These are phyloP conservation scores for Tricholoma hemisulphureum DNA, from an alignment of 768 basidiomycete genomes.

Conservation along the genomic window DNA sequence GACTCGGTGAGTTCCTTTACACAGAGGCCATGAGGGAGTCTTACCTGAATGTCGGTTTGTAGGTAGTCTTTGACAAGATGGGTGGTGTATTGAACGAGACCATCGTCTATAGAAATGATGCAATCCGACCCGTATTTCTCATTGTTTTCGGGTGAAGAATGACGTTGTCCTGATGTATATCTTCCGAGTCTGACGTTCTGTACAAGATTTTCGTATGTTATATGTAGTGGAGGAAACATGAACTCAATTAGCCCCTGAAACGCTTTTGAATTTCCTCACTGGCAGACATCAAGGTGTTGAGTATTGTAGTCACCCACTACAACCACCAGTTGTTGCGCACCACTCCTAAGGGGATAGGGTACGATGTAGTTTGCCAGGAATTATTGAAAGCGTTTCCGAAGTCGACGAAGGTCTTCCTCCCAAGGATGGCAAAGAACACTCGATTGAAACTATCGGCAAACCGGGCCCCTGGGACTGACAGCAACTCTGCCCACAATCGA, in stretches of 20 bases:
- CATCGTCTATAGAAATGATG: slow-evolving; percentile 6
- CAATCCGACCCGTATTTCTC: slow-evolving; percentile 9
- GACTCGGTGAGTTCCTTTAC: slow-evolving; percentile 5
- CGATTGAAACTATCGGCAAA: slow-evolving; percentile 58
- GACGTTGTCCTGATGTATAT: background rate
- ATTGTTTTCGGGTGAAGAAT: slow-evolving; percentile 3
- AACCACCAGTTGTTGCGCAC: background rate
- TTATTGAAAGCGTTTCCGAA: slow-evolving; percentile 19
- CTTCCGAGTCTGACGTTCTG: background rate
- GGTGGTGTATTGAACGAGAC: slow-evolving; percentile 9
- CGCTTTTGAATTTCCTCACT: background rate
- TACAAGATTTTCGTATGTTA: background rate
- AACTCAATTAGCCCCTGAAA: background rate
- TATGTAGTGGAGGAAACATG: background rate
- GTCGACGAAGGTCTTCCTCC: slow-evolving; percentile 26
- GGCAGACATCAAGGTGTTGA: background rate
- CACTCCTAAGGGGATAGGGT: background rate
- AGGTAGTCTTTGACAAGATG: slow-evolving; percentile 9
- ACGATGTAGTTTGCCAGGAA: background rate
- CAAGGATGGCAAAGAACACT: slow-evolving; percentile 65
- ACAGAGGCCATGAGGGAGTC: background rate
- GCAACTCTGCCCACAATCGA: slow-evolving; percentile 60
- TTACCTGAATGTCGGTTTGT: background rate
- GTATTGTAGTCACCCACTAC: background rate
- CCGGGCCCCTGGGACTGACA: slow-evolving; percentile 45